Base-by-base conservation (phyloP, 352 stramenopile species). In the Pythium dissotocum region DNA sequence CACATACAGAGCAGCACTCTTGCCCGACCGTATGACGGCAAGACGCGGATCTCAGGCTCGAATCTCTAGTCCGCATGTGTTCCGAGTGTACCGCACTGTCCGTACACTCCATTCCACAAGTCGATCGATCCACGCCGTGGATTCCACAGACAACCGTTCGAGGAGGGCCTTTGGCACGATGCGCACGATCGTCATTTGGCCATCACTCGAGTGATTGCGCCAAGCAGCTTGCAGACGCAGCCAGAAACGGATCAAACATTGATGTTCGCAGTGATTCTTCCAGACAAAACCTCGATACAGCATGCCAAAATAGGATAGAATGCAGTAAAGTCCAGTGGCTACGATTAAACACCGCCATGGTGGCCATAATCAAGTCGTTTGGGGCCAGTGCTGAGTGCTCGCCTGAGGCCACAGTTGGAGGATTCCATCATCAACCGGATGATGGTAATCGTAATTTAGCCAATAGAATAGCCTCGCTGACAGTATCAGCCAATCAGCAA, bases 391-490 rank as follows among this genome's bases (percentile, higher is more conserved):
- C 21, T 14, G 28, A 52, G 44, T 52, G 35, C 35, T 40, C 12
- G 35, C 4, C 35, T 16, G n/a, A 53, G 16, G 42, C 42, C 16
- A 44, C 61, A 21, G 52, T 61, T 38, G 38, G 52, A 61, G 26
- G 44, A 35, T 62, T 61, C 16, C 61, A 63, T 58, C 55, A 69
- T 69, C 63, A 53, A 48, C 2, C 21, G 0, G 63, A 64, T 64
- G 63, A 69, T 69, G 63, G 38, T 46, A 69, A 64, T 64, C 46
- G 24, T 16, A 24, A 44, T 63, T 58, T 33, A 38, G 40, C 63
- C 63, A 69, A 69, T 69, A 30, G 28, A 30, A 56, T 18, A 56
- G 13, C 49, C 2, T 32, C 7, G 2, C 28, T 32, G 16, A 26
- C 5, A 63, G 10, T 32, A 49, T 44, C 33, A 51, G 32, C 62